Evolutionary conservation across 305 asterid species (phyloP), one percentile per base, ranked within the genome.

Genomic region (Ajuga reptans): DNA sequence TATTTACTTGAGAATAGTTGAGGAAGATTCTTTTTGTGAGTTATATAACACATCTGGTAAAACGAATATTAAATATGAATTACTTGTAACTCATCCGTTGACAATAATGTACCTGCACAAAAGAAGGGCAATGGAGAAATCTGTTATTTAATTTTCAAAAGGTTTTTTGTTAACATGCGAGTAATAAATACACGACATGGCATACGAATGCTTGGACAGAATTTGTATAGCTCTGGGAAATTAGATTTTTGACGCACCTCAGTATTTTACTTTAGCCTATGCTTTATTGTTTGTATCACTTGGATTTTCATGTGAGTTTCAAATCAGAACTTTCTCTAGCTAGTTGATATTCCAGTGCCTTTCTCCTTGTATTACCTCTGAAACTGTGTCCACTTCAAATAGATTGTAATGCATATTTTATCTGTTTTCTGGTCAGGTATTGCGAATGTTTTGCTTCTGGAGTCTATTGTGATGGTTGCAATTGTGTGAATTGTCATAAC

Each of bases 371-470:
- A 71, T 12, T 14, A 63, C 12, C 36, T 58, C 29, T 17, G 54
- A 49, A 31, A 61, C 49, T 53, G 10, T 43, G 57, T 33, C 55
- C 29, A 55, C 34, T 69, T 59, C 51, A 33, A 50, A 11, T 65
- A n/a, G 45, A 55, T 61, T 33, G 11, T 64, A 72, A 66, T 54
- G 69, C 71, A 39, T 75, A 11, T 68, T 66, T 54, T 50, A 60
- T 53, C 69, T 56, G 53, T 81, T 63, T 73, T 56, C 29, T 81
- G 76, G 29, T 72, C 82, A 91, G 97, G 87, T 91, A 91, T 71
- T 91, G 97, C 75, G 98, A 92, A 76, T 92, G 98, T 81, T 92
- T 92, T 80, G 95, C 98, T 51, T 86, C 98, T 71, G 98, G 98
- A 55, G 80, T 84, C 69, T 92, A 86, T 68, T 92, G 98, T 64